A percentile compares a stretch with the other conserved stretches of the same genome.
phyloP scores from a whole-genome alignment of 257 asterid species.

The Asclepias syriaca region DNA sequence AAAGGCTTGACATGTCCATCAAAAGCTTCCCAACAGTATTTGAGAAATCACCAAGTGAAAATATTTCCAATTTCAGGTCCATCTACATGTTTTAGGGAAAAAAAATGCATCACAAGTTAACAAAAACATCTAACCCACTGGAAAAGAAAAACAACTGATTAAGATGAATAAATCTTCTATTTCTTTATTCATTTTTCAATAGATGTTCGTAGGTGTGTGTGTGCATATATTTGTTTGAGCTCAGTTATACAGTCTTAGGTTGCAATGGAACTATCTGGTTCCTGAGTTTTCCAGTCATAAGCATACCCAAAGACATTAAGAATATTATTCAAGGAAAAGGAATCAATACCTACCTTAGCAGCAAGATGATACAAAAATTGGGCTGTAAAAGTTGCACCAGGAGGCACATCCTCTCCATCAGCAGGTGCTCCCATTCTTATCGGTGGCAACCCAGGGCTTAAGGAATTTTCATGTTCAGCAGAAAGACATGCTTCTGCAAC shows the following conservation, averaged over 20 bases:
- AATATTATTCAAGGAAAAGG: conserved; percentile 2
- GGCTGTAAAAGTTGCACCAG: conserved; percentile 87
- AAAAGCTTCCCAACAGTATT: conserved; percentile 85
- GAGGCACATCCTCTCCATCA: conserved; percentile 70
- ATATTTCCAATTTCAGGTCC: conserved; percentile 97
- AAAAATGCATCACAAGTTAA: conserved; percentile 15
- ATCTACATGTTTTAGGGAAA: conserved; percentile 59
- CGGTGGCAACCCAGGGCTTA: conserved; percentile 92
- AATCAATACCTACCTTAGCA: conserved; percentile 46
- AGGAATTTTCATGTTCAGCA: conserved; percentile 61
- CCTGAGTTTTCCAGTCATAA: background rate
- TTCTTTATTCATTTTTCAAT: background rate
- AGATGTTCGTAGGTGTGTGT: background rate
- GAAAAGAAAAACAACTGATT: conserved; percentile 8
- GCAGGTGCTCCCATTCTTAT: conserved; percentile 58
- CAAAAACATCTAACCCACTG: conserved; percentile 1
- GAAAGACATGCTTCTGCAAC: conserved; percentile 81
- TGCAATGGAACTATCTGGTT: background rate
- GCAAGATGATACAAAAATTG: conserved; percentile 92
- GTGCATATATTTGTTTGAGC: background rate
- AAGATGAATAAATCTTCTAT: no score
- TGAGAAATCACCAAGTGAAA: conserved; percentile 92
- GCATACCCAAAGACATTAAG: background rate
- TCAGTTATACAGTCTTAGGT: background rate
- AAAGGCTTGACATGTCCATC: conserved; percentile 96